Base-by-base conservation (phyloP, 2,329 filamentous ascomycete genomes). In the Chrysoporthe puriensis region DNA sequence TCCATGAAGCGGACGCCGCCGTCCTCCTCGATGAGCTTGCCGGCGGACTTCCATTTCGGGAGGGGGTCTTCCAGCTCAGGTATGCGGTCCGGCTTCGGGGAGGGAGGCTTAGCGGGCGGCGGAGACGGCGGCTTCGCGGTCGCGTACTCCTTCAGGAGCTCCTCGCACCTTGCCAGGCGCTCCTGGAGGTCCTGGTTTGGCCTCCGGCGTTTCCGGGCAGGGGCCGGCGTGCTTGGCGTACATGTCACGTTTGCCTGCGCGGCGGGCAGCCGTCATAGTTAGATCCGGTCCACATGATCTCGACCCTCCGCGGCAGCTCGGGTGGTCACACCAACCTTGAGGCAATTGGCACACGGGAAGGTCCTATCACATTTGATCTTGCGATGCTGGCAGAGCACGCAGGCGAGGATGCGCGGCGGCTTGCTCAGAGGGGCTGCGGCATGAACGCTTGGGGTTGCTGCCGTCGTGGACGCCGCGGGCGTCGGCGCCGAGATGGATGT, bases 111-210 rank as follows among this genome's bases (percentile, higher is more conserved):
- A 40, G 67, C 71, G 21, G 74, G 69, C 32, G 59, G 67, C n/a
- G 68, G 56, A 14, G 64, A 68, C 4, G 71, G 70, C 7, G 73
- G 72, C 66, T 72, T 74, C 36, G 76, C 76, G 6, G 78, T 79
- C 14, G 85, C 85, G 76, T 88, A 88, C 68, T 86, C 83, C 71
- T 86, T 87, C 32, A 88, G 76, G 50, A 88, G 77, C 70, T 86
- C 84, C 72, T 89, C 86, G 70, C 86, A 88, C 66, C 85, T 80
- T 4, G 85, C 85, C 46, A 89, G 79, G 50, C 86, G 82, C 75
- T 89, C 86, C 72, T 88, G 86, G 14, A 89, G 80, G 72, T 88
- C 86, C 72, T 88, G 86, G 64, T 88, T 88, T 11, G 86, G 86
- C 60, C 86, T 79, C 70, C 85, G 80, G 52, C 86, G 82, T 77